Conservation (phyloP, 345 rosid genomes). For the Leavenworthia alabamica region DNA sequence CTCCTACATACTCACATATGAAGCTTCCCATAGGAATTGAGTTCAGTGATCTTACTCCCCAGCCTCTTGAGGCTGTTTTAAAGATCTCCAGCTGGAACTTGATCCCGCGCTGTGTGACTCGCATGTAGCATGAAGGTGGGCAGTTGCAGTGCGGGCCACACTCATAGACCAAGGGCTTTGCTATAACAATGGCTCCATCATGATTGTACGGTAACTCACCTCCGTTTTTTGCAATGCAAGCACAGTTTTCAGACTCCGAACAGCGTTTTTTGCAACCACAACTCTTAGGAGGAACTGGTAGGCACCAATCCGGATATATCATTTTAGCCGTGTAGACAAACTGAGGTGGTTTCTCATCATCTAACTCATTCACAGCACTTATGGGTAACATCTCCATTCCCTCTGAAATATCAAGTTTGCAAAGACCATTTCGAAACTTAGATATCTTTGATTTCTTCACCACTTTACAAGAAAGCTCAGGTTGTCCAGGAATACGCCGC, state of each 20-base stretch:
- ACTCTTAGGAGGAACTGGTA: slow-evolving; percentile 38
- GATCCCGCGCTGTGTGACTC: slow-evolving; percentile 62
- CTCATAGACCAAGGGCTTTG: slow-evolving; percentile 59
- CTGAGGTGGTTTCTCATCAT: slow-evolving; percentile 52
- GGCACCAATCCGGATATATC: slow-evolving; percentile 47
- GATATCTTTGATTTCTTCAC: slow-evolving; percentile 41
- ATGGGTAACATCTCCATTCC: slow-evolving; percentile 61
- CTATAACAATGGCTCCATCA: slow-evolving; percentile 59
- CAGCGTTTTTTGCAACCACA: slow-evolving; percentile 53
- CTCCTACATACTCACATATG: slow-evolving; percentile 76
- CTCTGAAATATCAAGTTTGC: slow-evolving; percentile 47
- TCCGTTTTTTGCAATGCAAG: slow-evolving; percentile 52
- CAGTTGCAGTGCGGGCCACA: slow-evolving; percentile 74
- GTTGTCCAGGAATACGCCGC: slow-evolving; percentile 58
- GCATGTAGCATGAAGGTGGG: slow-evolving; percentile 62
- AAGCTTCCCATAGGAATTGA: slow-evolving; percentile 72
- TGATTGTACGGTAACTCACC: slow-evolving; percentile 64
- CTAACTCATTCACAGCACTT: slow-evolving; percentile 57
- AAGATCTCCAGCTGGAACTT: slow-evolving; percentile 67
- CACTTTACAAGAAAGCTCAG: slow-evolving; percentile 68
- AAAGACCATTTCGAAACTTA: slow-evolving; percentile 47
- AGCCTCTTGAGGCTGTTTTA: slow-evolving; percentile 65
- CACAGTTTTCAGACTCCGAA: slow-evolving; percentile 44
- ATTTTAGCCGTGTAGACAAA: slow-evolving; percentile 46
- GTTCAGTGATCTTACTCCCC: slow-evolving; percentile 75